Evolutionary conservation across 2,329 filamentous ascomycete genomes (phyloP).

Genomic region (Fusarium sp.): DNA sequence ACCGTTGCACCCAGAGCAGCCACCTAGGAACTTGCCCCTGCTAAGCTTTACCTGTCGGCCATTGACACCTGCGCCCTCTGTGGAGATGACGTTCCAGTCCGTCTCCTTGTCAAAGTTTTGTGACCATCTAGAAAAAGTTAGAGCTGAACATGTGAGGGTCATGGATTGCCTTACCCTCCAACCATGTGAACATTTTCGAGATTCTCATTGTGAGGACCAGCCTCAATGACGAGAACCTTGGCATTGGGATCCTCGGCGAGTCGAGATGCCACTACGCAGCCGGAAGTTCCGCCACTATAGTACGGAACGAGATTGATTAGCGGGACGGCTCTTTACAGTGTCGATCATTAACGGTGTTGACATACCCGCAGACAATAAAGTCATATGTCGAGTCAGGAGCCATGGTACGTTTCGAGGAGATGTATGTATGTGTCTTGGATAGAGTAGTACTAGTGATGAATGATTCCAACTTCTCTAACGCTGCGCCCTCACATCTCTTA

Average conservation of each 20-base stretch:
- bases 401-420: conserved; percentile 18
- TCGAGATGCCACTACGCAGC: conserved; percentile 52
- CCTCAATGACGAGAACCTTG: conserved; percentile 51
- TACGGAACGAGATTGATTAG: conserved; percentile 6
- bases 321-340: background rate
- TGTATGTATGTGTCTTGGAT: background rate
- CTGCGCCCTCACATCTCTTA: conserved; percentile 16
- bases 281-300: conserved; percentile 51
- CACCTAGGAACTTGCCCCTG: conserved; percentile 62
- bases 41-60: conserved; percentile 59
- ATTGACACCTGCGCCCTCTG: conserved; percentile 53
- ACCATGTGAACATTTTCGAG: conserved; percentile 64
- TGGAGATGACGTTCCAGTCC: conserved; percentile 63
- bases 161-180: conserved; percentile 53
- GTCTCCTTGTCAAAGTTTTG: conserved; percentile 60
- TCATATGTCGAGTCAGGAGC: conserved; percentile 44
- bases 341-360: background rate
- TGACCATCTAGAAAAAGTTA: conserved; percentile 49
- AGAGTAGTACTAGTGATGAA: background rate
- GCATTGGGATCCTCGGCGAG: conserved; percentile 49
- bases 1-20: conserved; percentile 62
- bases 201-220: conserved; percentile 54
- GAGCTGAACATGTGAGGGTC: too few relatives aligned
- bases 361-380: conserved; percentile 51
- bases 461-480: background rate